Percentiles rank a stretch among this genome's conserved stretches.
Conservation (phyloP, 2,329 filamentous ascomycete genomes). For the Madurella fahalii region DNA sequence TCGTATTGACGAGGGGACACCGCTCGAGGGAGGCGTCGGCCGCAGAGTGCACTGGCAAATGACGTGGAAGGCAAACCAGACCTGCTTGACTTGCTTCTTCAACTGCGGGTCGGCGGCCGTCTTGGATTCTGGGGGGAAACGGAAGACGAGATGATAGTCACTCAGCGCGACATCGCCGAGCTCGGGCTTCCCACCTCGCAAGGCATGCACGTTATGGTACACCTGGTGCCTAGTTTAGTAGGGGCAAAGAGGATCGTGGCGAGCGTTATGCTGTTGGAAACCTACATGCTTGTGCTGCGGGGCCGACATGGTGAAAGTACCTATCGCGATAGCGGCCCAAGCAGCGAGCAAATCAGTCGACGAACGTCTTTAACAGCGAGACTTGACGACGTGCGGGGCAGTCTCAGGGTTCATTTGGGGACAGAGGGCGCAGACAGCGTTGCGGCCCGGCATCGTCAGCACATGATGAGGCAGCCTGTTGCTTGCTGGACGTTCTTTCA, state of each 20-base stretch:
- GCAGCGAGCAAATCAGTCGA: neutral
- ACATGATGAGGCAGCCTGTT: neutral
- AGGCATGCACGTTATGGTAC: slow-evolving; percentile 25
- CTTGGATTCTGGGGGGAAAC: slow-evolving; percentile 36
- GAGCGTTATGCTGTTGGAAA: neutral
- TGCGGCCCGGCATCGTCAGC: slow-evolving; percentile 5
- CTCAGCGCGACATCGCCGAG: slow-evolving; percentile 27
- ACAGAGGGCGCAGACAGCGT: neutral
- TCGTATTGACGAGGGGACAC: slow-evolving; percentile 75
- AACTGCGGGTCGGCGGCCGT: slow-evolving; percentile 16
- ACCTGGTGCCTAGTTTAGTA: slow-evolving; percentile 20
- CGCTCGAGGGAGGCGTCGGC: slow-evolving; percentile 64
- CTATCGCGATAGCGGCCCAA: neutral
- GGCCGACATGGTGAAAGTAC: slow-evolving; percentile 19
- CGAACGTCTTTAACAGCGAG: neutral
- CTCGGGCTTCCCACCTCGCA: slow-evolving; percentile 27
- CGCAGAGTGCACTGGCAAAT: slow-evolving; percentile 76
- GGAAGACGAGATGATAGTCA: slow-evolving; percentile 52
- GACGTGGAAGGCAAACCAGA: slow-evolving; percentile 94
- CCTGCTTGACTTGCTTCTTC: slow-evolving; percentile 49
- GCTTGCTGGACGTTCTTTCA: neutral
- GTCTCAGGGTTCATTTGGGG: slow-evolving; percentile 1
- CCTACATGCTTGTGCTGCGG: slow-evolving; percentile 27
- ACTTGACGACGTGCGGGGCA: slow-evolving; percentile 6
- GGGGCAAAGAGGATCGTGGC: neutral